Conservation (phyloP, 345 rosid genomes). For the Populus ilicifolia region DNA sequence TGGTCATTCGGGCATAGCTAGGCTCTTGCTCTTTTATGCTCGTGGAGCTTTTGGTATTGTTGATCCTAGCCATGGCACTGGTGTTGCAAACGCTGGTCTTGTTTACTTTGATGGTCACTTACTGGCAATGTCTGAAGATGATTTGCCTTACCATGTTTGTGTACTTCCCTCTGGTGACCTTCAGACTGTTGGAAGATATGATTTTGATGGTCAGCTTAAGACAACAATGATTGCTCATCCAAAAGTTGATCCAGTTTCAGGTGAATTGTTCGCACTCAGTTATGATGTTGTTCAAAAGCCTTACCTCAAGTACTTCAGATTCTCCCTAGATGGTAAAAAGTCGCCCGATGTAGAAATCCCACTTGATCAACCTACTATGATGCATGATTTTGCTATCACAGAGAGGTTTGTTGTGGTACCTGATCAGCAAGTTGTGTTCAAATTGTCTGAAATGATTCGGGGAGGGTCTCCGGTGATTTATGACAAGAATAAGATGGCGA, state of each 20-base stretch:
- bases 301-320: slow-evolving; percentile 63
- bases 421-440: slow-evolving; percentile 87
- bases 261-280: slow-evolving; percentile 69
- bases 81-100: slow-evolving; percentile 85
- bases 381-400: slow-evolving; percentile 83
- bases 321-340: slow-evolving; percentile 60
- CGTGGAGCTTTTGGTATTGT: slow-evolving; percentile 60
- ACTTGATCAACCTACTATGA: slow-evolving; percentile 72
- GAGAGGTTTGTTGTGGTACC: slow-evolving; percentile 74
- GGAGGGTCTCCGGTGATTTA: slow-evolving; percentile 89
- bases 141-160: slow-evolving; percentile 71
- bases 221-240: slow-evolving; percentile 94
- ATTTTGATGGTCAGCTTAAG: slow-evolving; percentile 53
- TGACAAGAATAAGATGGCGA: slow-evolving; percentile 61
- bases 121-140: slow-evolving; percentile 89
- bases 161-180: slow-evolving; percentile 59
- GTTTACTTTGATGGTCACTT: slow-evolving; percentile 66
- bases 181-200: slow-evolving; percentile 60
- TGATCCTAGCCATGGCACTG: slow-evolving; percentile 63
- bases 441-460: slow-evolving; percentile 63
- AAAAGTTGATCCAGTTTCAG: slow-evolving; percentile 66
- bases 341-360: slow-evolving; percentile 66
- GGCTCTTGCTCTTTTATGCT: slow-evolving; percentile 68
- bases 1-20: slow-evolving; percentile 81
- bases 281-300: slow-evolving; percentile 79